phyloP scores from a whole-genome alignment of 805 yeast species.

The Barnettozyma sp. region DNA sequence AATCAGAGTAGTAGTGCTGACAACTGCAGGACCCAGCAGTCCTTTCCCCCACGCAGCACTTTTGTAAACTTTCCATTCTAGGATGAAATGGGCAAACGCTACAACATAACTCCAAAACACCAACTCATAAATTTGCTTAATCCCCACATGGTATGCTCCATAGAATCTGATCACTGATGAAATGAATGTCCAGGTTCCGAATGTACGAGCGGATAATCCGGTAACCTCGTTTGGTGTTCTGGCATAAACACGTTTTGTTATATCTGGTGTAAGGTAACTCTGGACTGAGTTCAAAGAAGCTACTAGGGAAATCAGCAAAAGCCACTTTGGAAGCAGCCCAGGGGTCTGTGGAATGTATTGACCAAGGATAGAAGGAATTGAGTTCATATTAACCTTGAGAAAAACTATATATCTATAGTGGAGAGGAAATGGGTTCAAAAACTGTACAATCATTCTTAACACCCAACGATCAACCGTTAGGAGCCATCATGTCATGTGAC shows the following conservation, averaged over 20 bases:
- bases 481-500: no score
- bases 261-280: constrained; percentile 67
- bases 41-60: constrained; percentile 87
- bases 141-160: constrained; percentile 72
- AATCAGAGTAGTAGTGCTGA: constrained; percentile 58
- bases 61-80: constrained; percentile 74
- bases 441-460: no score
- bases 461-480: no score
- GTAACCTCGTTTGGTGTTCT: constrained; percentile 54
- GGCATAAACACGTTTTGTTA: constrained; percentile 78
- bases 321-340: constrained; percentile 71
- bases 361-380: constrained; percentile 29
- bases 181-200: constrained; percentile 95
- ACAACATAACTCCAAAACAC: constrained; percentile 74
- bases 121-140: constrained; percentile 67
- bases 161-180: constrained; percentile 79
- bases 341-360: constrained; percentile 36
- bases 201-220: constrained; percentile 82
- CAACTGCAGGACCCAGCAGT: constrained; percentile 80
- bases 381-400: constrained; percentile 26
- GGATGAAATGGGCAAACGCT: constrained; percentile 76
- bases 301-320: constrained; percentile 77
- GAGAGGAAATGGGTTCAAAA: no score
- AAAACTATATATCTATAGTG: no score
- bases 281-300: constrained; percentile 87